Base-by-base conservation (phyloP, 1,284 basidiomycete species). In the Caloboletus inedulis region DNA sequence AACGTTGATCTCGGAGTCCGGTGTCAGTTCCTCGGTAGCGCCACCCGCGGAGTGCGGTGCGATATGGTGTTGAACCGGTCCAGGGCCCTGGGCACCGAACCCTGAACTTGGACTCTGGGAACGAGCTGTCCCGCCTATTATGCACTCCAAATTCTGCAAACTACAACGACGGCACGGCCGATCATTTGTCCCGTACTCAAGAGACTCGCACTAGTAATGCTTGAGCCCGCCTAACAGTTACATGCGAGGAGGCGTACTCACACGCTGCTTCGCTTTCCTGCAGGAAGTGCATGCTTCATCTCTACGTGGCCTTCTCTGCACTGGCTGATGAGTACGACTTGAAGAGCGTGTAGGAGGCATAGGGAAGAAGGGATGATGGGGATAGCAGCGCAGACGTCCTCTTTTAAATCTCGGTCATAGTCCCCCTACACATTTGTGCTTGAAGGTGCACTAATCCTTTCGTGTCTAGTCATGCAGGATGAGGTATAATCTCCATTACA, bases 31-130 rank as follows among this genome's bases (percentile, higher is more conserved):
- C 23, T 53, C 56, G 31, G 45, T 35, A 33, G 40, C 39, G 48
- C 52, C 50, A 34, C 50, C 44, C 35, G 50, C 35, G n/a, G 49
- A 36, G 31, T 47, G 52, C 37, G 45, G 36, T 43, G 33, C 14
- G 30, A 18, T n/a, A 25, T 23, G n/a, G 39, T 47, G 42, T 51
- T 18, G 57, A 37, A 33, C 47, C 10, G 52, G 43, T 35, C 47
- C 61, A 47, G 40, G 12, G 14, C 35, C 60, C 33, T 63, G 64
- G 31, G 4, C 43, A 40, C 52, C 37, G 42, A 43, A 27, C 18
- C 47, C 49, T 18, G 52, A 46, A 47, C 58, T 50, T 41, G 63
- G 66, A 41, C 66, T 68, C 51, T 57, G 58, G 30, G 63, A 65
- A 30, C 55, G 64, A 33, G 59, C 35, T 21, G 4, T 39, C 23